These are phyloP conservation scores for Entomortierella lignicola DNA, from an alignment of 192 early-diverging fungal genomes.

Conservation along the genomic window DNA sequence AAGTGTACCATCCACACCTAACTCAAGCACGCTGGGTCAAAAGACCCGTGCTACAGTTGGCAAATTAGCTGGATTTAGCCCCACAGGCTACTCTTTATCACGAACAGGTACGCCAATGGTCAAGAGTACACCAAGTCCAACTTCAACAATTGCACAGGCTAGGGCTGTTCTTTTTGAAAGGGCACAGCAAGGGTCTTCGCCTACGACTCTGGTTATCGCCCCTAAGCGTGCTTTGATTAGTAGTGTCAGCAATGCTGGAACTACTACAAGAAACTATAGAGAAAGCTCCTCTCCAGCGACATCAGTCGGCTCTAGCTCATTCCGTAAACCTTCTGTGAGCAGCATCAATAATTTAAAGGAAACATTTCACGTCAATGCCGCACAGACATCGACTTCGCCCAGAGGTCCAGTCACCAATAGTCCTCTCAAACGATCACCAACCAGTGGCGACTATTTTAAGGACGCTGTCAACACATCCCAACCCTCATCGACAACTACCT, in stretches of 20 bases:
- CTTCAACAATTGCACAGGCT: slow-evolving; percentile 25
- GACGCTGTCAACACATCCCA: slow-evolving; percentile 2
- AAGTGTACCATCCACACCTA: background rate
- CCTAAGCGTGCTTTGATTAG: slow-evolving; percentile 14
- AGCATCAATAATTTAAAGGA: slow-evolving; percentile 5
- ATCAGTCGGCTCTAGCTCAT: slow-evolving; percentile 14
- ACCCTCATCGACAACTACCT: background rate
- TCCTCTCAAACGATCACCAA: slow-evolving; percentile 7
- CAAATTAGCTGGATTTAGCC: slow-evolving; percentile 16
- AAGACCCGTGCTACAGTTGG: slow-evolving; percentile 10
- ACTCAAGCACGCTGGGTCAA: background rate
- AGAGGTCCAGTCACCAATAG: background rate
- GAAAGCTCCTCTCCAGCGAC: slow-evolving; percentile 18
- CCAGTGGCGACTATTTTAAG: slow-evolving; percentile 6
- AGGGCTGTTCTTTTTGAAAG: slow-evolving; percentile 26
- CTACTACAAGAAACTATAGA: slow-evolving; percentile 2
- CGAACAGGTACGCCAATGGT: background rate
- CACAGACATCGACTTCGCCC: slow-evolving; percentile 5
- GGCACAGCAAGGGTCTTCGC: slow-evolving; percentile 4
- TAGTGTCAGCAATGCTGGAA: slow-evolving; percentile 11
- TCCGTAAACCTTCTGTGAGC: slow-evolving; percentile 19
- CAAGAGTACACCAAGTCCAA: background rate
- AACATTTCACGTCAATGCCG: background rate
- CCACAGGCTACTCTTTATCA: slow-evolving; percentile 7
- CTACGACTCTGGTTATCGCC: slow-evolving; percentile 6